A percentile compares a stretch with the other conserved stretches of the same genome.
These are phyloP conservation scores for Colletotrichum sp. DNA, from an alignment of 2,329 filamentous ascomycete genomes.

Conservation along the genomic window DNA sequence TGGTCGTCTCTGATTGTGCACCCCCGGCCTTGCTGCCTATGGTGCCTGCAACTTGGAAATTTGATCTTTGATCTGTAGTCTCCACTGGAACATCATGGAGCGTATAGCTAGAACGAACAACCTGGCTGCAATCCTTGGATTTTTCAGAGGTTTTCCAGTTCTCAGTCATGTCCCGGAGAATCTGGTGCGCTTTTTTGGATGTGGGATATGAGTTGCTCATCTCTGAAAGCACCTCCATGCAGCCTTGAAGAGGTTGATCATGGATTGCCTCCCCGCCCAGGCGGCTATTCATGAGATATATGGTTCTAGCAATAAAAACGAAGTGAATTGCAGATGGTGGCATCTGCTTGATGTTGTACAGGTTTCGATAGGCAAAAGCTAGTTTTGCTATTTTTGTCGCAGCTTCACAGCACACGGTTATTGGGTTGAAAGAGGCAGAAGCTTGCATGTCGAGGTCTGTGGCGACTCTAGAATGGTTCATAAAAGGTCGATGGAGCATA, in stretches of 20 bases:
- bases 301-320: constrained; percentile 4
- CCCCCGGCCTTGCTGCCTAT: background rate
- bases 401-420: background rate
- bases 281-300: background rate
- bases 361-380: background rate
- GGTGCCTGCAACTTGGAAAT: background rate
- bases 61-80: background rate
- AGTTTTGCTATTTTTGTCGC: background rate
- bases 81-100: background rate
- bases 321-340: background rate
- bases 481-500: constrained; percentile 6
- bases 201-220: background rate
- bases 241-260: background rate
- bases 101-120: background rate
- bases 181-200: background rate
- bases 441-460: background rate
- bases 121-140: background rate
- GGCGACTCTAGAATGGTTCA: background rate
- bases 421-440: background rate
- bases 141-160: background rate
- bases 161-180: background rate
- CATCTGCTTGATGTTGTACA: background rate
- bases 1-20: accelerated
- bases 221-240: background rate
- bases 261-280: background rate